Evolutionary conservation across 2,329 filamentous ascomycete genomes (phyloP).

Genomic region (Fusarium stilboides): DNA sequence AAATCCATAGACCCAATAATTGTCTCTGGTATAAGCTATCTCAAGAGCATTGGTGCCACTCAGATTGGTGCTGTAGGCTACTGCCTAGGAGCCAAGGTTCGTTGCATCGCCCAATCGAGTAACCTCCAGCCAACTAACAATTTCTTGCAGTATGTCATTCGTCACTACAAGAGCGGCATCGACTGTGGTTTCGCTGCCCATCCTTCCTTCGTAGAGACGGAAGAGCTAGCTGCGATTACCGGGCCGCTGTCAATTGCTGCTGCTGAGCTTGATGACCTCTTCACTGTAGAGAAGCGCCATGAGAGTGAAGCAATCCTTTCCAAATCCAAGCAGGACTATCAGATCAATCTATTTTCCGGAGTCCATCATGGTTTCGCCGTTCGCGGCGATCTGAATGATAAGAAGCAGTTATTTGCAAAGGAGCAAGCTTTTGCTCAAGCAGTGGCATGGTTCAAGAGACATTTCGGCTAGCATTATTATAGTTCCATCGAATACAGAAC

Average conservation of each 20-base stretch:
- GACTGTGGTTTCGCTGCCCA: constrained; percentile 82
- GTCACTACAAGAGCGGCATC: constrained; percentile 74
- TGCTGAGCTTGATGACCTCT: constrained; percentile 75
- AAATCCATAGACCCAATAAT: constrained; percentile 52
- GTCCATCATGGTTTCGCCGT: constrained; percentile 84
- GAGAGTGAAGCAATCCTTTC: constrained; percentile 74
- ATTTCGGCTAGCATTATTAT: neutral
- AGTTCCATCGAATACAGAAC: neutral
- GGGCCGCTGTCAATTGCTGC: constrained; percentile 78
- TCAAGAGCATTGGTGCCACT: constrained; percentile 70
- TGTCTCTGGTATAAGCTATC: constrained; percentile 61
- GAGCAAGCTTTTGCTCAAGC: constrained; percentile 87
- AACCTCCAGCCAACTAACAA: neutral
- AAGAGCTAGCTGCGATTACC: constrained; percentile 76
- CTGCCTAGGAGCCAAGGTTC: constrained; percentile 81
- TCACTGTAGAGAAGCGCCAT: constrained; percentile 75
- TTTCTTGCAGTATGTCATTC: constrained; percentile 70
- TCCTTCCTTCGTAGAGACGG: constrained; percentile 79
- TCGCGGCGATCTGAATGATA: constrained; percentile 71
- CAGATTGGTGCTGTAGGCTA: constrained; percentile 78
- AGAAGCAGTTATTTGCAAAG: constrained; percentile 77
- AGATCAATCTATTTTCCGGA: constrained; percentile 82
- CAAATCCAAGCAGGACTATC: constrained; percentile 73
- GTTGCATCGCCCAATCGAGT: rapidly evolving
- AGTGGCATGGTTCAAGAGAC: constrained; percentile 75